phyloP scores from a whole-genome alignment of 1,139 yeast species.

The Yamadazyma mexicana region DNA sequence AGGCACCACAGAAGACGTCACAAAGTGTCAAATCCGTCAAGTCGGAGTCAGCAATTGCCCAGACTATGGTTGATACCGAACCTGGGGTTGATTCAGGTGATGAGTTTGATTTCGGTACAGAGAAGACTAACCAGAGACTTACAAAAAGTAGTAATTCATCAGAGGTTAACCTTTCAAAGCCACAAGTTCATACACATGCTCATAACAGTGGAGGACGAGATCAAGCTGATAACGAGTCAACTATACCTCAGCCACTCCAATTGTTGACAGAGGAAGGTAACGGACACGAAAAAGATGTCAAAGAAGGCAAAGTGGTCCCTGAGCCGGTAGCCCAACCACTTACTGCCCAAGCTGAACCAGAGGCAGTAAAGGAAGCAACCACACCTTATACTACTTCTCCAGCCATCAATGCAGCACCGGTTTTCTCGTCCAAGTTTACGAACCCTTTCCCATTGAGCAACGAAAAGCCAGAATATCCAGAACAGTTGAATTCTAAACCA shows the following conservation, averaged over 20 bases:
- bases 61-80: not conserved
- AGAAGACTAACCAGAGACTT: slow-evolving; percentile 5
- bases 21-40: slow-evolving; percentile 17
- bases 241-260: not conserved
- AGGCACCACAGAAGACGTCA: slow-evolving; percentile 13
- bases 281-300: not conserved
- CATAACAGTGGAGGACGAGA: not conserved
- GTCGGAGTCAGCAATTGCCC: slow-evolving; percentile 12
- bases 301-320: too few relatives aligned
- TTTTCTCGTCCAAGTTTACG: slow-evolving; percentile 1
- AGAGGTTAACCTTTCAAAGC: slow-evolving; percentile 4
- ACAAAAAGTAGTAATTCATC: slow-evolving; percentile 17
- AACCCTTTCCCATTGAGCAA: slow-evolving; percentile 11
- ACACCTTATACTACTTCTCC: not conserved
- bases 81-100: slow-evolving; percentile 3
- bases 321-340: too few relatives aligned
- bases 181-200: not conserved
- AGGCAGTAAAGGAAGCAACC: not conserved
- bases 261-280: not conserved
- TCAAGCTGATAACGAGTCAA: not conserved
- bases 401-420: not conserved
- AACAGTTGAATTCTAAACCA: not conserved
- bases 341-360: not conserved
- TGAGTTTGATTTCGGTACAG: not conserved
- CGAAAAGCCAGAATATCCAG: not conserved